Conservation (phyloP, 2,329 filamentous ascomycete species). For the Cordyceps militaris region DNA sequence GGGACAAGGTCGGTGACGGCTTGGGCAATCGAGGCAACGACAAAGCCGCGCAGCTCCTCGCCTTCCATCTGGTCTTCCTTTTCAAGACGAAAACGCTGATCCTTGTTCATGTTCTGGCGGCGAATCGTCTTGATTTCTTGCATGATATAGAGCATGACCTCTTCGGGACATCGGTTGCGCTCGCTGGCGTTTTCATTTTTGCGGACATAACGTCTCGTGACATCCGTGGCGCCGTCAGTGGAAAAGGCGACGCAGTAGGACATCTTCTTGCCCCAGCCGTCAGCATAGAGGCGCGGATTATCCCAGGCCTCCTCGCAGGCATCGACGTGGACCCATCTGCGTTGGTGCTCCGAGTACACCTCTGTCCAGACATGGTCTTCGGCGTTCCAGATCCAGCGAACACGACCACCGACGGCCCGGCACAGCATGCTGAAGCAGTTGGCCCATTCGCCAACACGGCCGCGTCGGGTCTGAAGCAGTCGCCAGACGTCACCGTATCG, state of each 20-base stretch:
- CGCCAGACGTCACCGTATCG: conserved; percentile 95
- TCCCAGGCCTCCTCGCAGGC: conserved; percentile 94
- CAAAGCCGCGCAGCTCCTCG: conserved; percentile 65
- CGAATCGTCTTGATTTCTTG: conserved; percentile 84
- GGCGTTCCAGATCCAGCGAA: conserved; percentile 97
- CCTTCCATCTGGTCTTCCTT: conserved; percentile 74
- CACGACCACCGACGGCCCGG: conserved; percentile 80
- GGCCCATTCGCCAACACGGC: conserved; percentile 90
- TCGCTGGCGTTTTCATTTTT: conserved; percentile 66
- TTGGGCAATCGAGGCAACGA: conserved; percentile 66
- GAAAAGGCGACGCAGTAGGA: conserved; percentile 97
- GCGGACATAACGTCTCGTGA: conserved; percentile 62
- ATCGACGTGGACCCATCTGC: conserved; percentile 95
- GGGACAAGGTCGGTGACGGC: conserved; percentile 64
- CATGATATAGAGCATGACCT: conserved; percentile 84
- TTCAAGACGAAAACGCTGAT: conserved; percentile 72
- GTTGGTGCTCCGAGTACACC: conserved; percentile 88
- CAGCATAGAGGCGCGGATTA: conserved; percentile 82
- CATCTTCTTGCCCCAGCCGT: conserved; percentile 95
- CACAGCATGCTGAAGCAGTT: conserved; percentile 99
- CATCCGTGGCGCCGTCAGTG: conserved; percentile 69
- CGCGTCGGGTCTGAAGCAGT: conserved; percentile 75
- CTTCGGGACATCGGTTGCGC: conserved; percentile 75
- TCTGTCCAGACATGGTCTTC: conserved; percentile 98
- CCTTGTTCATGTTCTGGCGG: conserved; percentile 76